Evolutionary conservation across 345 rosid species (phyloP).

Genomic region (Syzygium aqueum): DNA sequence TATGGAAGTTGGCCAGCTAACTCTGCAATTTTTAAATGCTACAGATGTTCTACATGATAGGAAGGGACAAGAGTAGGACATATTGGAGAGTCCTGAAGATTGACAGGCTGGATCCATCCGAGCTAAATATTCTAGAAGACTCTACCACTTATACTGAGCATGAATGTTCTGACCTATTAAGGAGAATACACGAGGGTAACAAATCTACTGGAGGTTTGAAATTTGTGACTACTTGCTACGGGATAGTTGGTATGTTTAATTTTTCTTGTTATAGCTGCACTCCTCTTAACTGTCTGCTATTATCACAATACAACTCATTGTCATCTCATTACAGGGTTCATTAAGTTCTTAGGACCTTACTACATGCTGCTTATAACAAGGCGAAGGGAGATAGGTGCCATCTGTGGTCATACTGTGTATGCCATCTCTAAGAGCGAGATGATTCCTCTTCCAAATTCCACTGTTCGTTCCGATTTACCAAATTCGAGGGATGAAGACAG

Average conservation of each 20-base stretch:
- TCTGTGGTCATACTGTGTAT: conserved; percentile 80
- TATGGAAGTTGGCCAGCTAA: background rate
- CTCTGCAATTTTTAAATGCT: background rate
- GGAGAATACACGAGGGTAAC: conserved; percentile 92
- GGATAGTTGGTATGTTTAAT: conserved; percentile 69
- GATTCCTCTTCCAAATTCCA: conserved; percentile 69
- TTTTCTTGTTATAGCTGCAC: background rate
- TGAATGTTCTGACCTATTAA: conserved; percentile 69
- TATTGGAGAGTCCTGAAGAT: conserved; percentile 78
- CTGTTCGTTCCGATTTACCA: conserved; percentile 25
- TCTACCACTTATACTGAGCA: conserved; percentile 57
- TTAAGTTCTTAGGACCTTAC: conserved; percentile 93
- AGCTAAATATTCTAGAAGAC: conserved; percentile 76
- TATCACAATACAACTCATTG: background rate
- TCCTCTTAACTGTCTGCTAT: background rate
- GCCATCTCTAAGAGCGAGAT: conserved; percentile 73
- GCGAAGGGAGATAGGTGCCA: conserved; percentile 80
- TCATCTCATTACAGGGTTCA: conserved; percentile 50
- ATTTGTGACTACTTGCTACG: conserved; percentile 81
- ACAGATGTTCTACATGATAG: conserved; percentile 78
- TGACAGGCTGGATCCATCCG: conserved; percentile 59
- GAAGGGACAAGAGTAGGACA: conserved; percentile 59
- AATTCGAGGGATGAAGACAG: conserved; percentile 73
- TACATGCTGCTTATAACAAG: conserved; percentile 91
- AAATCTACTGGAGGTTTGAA: conserved; percentile 82